Conservation (phyloP, 345 rosid species). For the Eucalyptus microcorys region DNA sequence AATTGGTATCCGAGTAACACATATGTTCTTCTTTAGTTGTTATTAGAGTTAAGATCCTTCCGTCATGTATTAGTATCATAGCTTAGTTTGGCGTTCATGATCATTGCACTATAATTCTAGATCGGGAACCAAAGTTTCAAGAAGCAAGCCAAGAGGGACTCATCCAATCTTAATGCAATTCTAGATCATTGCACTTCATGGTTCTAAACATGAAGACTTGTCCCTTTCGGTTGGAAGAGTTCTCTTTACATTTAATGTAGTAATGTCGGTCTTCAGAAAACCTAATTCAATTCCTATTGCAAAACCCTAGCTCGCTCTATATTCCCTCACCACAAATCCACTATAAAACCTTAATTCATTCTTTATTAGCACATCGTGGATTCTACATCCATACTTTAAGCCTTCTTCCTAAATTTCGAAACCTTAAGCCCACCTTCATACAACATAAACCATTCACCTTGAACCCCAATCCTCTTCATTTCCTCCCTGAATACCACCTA, state of each 20-base stretch:
- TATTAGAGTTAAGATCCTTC: neutral
- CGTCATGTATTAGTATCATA: neutral
- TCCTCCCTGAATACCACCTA: neutral
- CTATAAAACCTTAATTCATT: neutral
- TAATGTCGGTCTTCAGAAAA: neutral
- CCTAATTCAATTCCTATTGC: neutral
- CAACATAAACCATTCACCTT: neutral
- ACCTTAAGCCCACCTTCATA: neutral
- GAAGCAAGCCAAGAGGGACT: neutral
- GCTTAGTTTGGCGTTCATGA: neutral
- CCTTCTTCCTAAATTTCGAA: accelerated
- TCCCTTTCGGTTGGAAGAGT: neutral
- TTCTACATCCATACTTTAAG: neutral
- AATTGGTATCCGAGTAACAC: neutral
- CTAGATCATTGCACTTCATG: too few relatives aligned
- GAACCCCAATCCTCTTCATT: neutral
- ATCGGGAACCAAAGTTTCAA: neutral
- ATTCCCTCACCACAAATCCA: neutral
- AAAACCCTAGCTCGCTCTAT: neutral
- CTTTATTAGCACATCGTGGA: too few relatives aligned
- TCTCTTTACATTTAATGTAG: neutral
- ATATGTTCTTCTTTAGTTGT: neutral
- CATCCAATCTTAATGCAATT: neutral
- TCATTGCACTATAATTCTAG: neutral
- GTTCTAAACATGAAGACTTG: too few relatives aligned